Percentiles rank a stretch among this genome's conserved stretches.
Conservation (phyloP, 208 protist genomes). For the Trypanosoma melophagium region DNA sequence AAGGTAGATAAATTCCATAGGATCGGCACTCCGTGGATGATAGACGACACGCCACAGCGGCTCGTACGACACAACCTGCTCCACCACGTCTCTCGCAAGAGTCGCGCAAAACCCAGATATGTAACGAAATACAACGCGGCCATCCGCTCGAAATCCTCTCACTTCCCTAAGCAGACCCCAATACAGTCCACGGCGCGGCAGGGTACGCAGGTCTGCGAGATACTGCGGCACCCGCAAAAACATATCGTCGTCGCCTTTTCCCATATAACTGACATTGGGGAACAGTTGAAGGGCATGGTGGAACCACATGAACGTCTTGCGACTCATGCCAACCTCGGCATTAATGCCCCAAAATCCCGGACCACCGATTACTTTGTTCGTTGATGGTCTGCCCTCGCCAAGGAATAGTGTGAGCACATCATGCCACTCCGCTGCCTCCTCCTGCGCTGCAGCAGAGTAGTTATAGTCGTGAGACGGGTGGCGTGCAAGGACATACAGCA, state of each 20-base stretch:
- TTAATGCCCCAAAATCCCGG: conserved; percentile 1
- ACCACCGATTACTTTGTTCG: conserved; percentile 7
- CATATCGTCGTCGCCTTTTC: conserved; percentile 48
- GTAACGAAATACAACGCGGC: no score
- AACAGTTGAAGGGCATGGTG: conserved; percentile 33
- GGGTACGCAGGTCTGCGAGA: conserved; percentile 28
- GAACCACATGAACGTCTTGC: conserved; percentile 44
- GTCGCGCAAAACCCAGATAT: conserved; percentile 6
- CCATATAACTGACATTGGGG: conserved; percentile 34
- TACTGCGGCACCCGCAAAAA: conserved; percentile 50
- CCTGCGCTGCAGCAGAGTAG: conserved; percentile 29
- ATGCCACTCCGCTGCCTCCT: conserved; percentile 39
- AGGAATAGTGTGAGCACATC: conserved; percentile 37
- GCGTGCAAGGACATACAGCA: conserved; percentile 19
- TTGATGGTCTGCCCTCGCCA: conserved; percentile 25
- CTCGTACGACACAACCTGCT: conserved; percentile 10
- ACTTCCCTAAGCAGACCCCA: conserved; percentile 4
- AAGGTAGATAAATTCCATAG: not conserved
- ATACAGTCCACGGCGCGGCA: conserved; percentile 14
- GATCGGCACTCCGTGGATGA: not conserved
- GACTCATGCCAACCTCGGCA: conserved; percentile 19
- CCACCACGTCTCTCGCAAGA: conserved; percentile 7
- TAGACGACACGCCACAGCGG: not conserved
- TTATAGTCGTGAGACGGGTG: conserved; percentile 11
- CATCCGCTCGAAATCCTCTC: no score